Evolutionary conservation across 805 yeast species (phyloP).

Genomic region (Saccharomycopsis fibuligera): DNA sequence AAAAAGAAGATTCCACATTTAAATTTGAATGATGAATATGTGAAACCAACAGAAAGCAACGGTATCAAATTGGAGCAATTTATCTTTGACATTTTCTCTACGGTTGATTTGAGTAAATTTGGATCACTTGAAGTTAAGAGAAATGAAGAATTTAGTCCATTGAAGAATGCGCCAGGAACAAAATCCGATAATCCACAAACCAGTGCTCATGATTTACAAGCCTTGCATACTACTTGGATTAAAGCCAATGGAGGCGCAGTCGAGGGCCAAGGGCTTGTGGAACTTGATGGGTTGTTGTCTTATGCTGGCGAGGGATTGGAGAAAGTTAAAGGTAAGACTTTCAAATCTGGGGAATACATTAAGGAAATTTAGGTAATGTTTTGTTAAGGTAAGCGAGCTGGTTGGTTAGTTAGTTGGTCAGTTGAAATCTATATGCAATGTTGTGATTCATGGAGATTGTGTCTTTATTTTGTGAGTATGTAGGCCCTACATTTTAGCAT

Average conservation of each 20-base stretch:
- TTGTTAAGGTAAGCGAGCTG: no score
- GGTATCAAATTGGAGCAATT: constrained; percentile 96
- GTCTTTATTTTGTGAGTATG: no score
- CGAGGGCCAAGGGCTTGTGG: constrained; percentile 46
- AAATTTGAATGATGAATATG: constrained; percentile 38
- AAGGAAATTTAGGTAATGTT: not conserved
- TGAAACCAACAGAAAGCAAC: constrained; percentile 70
- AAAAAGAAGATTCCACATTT: constrained; percentile 73
- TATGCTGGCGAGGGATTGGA: constrained; percentile 72
- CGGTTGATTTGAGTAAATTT: constrained; percentile 61
- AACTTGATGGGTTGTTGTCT: constrained; percentile 69
- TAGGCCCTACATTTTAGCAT: no score
- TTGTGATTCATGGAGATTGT: no score
- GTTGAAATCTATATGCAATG: no score
- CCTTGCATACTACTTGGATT: constrained; percentile 72
- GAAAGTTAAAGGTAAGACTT: constrained; percentile 41
- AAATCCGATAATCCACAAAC: constrained; percentile 79
- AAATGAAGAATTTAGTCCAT: constrained; percentile 81
- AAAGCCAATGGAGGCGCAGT: constrained; percentile 60
- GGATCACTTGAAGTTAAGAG: constrained; percentile 92
- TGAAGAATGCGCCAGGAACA: constrained; percentile 87
- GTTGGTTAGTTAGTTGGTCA: no score
- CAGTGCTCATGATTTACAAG: constrained; percentile 58
- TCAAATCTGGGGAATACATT: constrained; percentile 21
- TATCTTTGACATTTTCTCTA: constrained; percentile 91